Evolutionary conservation across 164 flowering plant species (phyloP), one percentile per base, ranked within the genome.

Genomic region (Cinnamomum micranthum): DNA sequence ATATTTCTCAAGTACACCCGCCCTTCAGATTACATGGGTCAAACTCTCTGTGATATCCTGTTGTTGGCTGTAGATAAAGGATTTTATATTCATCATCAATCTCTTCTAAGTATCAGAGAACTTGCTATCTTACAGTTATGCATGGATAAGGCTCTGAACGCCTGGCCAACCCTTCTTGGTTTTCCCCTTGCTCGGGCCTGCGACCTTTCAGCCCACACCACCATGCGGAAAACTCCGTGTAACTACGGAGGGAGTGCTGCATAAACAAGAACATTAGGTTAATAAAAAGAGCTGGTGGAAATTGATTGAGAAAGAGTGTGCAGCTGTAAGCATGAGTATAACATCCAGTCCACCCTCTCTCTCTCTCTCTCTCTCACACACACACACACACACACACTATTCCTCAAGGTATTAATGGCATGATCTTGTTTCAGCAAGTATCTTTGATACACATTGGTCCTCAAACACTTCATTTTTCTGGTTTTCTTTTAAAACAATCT

Each of bases 131-230:
- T 28, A 58, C 73, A 27, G 28, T 58, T 71, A 58, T 19, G 17
- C 13, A 70, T 23, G 12, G 35, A 47, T 64, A 24, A 15, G 12
- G 12, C 28, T 31, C 50, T 22, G 11, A 2, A 6, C 28, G 7
- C 47, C 27, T 52, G n/a, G 47, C 47, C 60, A 12, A 10, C 47
- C 13, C 19, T 28, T 28, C 50, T 17, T 31, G 47, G 50, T 68
- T 24, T 52, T 62, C 50, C 50, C 24, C 28, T 24, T 55, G 55
- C 66, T 23, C 41, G 71, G 65, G 71, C 47, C 24, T 28, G 65
- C 66, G 14, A 67, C 64, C 70, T 69, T 72, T 69, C 68, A 62
- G 25, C 67, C 71, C 55, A 25, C 24, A 13, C 4, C 47, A 41
- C 23, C 35, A 51, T 5, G 17, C 60, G 19, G 50, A 13, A 23